Conservation (phyloP, 495 filamentous ascomycete genomes). For the Tetracladium marchalianum region DNA sequence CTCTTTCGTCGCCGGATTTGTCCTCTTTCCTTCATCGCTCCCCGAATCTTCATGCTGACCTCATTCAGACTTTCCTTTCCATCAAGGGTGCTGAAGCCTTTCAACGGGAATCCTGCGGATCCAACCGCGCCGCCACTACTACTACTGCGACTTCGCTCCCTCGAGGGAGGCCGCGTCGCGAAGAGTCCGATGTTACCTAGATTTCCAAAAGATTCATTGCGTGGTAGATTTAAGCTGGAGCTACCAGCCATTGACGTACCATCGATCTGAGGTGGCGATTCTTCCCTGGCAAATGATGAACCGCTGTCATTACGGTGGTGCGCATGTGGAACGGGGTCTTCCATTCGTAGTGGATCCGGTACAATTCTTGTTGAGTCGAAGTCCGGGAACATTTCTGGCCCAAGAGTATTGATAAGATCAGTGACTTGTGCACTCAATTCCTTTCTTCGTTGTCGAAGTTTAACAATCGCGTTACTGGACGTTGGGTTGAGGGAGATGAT, state of each 20-base stretch:
- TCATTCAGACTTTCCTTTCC: constrained; percentile 65
- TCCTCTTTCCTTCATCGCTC: constrained; percentile 78
- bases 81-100: constrained; percentile 63
- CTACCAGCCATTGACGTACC: constrained; percentile 14
- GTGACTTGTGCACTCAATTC: constrained; percentile 75
- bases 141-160: constrained; percentile 61
- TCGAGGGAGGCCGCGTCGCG: constrained; percentile 69
- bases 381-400: constrained; percentile 94
- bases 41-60: constrained; percentile 77
- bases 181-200: constrained; percentile 81
- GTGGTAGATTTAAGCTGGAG: constrained; percentile 43
- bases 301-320: constrained; percentile 14
- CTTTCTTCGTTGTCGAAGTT: constrained; percentile 63
- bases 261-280: constrained; percentile 8
- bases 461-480: constrained; percentile 72
- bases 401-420: constrained; percentile 85
- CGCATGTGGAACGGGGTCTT: constrained; percentile 13
- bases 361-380: constrained; percentile 81
- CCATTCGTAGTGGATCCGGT: constrained; percentile 31
- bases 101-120: constrained; percentile 52
- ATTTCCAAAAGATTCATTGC: constrained; percentile 88
- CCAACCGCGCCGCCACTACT: constrained; percentile 52
- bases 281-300: constrained; percentile 13
- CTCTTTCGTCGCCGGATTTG: constrained; percentile 61
- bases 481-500: constrained; percentile 80